Evolutionary conservation across 2,329 filamentous ascomycete genomes (phyloP), one percentile per base, ranked within the genome.

Genomic region (Monilinia aucupariae): DNA sequence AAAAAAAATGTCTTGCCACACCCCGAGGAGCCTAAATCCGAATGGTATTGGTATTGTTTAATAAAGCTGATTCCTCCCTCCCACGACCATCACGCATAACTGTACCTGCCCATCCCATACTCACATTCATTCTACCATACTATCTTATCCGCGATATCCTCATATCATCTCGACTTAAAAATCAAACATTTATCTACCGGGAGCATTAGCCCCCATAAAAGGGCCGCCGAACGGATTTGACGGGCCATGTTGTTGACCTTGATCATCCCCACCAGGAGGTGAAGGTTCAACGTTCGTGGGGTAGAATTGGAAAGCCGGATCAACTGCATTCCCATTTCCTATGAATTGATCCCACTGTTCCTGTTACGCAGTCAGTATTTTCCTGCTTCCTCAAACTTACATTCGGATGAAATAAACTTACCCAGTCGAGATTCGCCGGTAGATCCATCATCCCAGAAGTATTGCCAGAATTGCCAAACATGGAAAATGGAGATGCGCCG

Each of bases 321-420:
- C 73, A 4, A 72, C 59, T 0, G 65, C 53, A 27, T 67, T 78
- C 7, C 82, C 79, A 59, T 82, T 45, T 45, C 41, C 85, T 54
- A 89, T 83, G 68, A 88, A 89, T 8, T 80, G 83, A 71, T 89
- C 86, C 85, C 85, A 89, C 34, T 85, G 84, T 66, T 87, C 83
- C 85, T 87, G 67, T 67, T 37, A 53, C 56, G 61, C 48, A 20
- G 25, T 61, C 17, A 53, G 47, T 13, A n/a, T 45, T n/a, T 45
- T 45, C 17, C 7, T 9, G 8, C 20, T 20, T n/a, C 17, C 15
- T 15, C 4, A 15, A 5, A 20, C 6, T n/a, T n/a, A 45, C 1
- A 47, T 62, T 22, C n/a, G 22, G 15, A 47, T n/a, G 51, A n/a
- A 34, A 63, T 30, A 10, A 49, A 58, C 81, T 74, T 78, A 88